phyloP scores from a whole-genome alignment of 2,329 filamentous ascomycete genomes.

The Teratosphaeria destructans region DNA sequence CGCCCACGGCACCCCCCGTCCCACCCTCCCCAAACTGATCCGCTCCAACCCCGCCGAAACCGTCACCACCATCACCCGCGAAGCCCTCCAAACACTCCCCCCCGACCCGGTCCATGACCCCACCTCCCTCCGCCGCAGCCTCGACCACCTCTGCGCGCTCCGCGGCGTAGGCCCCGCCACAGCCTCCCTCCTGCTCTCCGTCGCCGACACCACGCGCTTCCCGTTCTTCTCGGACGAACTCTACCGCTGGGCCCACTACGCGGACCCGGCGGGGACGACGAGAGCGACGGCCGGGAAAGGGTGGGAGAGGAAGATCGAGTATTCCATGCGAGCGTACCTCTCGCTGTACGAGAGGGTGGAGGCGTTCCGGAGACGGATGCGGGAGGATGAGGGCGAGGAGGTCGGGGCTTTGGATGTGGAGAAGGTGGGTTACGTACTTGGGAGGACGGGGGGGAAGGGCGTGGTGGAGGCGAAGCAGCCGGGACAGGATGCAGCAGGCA shows the following conservation, averaged over 20 bases:
- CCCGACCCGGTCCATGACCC: constrained; percentile 6
- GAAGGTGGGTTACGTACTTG: constrained; percentile 59
- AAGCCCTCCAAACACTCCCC: constrained; percentile 38
- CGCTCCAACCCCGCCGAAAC: constrained; percentile 47
- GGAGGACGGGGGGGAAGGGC: constrained; percentile 27
- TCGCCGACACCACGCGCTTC: constrained; percentile 47
- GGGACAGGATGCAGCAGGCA: no score
- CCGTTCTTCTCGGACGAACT: constrained; percentile 76
- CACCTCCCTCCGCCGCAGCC: neutral
- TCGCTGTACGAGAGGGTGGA: constrained; percentile 36
- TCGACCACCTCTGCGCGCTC: constrained; percentile 42
- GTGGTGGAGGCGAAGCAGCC: no score
- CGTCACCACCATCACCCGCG: constrained; percentile 40
- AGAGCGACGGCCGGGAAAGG: constrained; percentile 21
- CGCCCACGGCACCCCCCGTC: constrained; percentile 45
- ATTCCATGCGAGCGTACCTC: constrained; percentile 58
- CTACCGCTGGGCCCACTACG: constrained; percentile 59
- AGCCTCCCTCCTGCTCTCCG: constrained; percentile 61
- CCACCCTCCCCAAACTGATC: constrained; percentile 35
- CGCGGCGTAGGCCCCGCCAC: constrained; percentile 71
- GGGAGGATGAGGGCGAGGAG: constrained; percentile 6
- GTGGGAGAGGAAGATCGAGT: constrained; percentile 51
- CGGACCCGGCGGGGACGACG: constrained; percentile 8
- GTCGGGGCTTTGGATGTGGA: constrained; percentile 55
- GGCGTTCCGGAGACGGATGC: constrained; percentile 35